phyloP scores from a whole-genome alignment of 2,329 filamentous ascomycete genomes.

The Cytospora mali region DNA sequence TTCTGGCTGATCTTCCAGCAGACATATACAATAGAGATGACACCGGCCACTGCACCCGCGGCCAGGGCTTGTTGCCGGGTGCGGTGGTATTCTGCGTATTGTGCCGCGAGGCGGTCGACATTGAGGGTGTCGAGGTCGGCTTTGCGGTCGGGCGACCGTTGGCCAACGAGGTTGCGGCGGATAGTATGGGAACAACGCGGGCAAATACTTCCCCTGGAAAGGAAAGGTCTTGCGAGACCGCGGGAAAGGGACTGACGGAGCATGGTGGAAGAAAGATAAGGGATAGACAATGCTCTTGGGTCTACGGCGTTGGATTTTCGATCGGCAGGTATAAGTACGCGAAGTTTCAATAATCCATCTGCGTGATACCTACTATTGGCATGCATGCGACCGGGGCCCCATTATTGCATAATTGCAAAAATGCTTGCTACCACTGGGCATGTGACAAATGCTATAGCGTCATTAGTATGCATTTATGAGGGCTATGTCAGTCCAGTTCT shows the following conservation, averaged over 20 bases:
- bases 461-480: neutral
- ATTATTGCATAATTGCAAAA: neutral
- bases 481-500: too few relatives aligned
- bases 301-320: neutral
- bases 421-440: too few relatives aligned
- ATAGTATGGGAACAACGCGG: conserved; percentile 21
- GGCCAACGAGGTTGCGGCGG: conserved; percentile 41
- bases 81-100: conserved; percentile 53
- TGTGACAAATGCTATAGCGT: neutral
- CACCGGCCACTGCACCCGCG: conserved; percentile 52
- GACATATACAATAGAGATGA: conserved; percentile 54
- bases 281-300: neutral
- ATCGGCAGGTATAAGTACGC: too few relatives aligned
- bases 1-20: conserved; percentile 54
- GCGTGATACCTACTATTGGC: neutral
- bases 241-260: conserved; percentile 35
- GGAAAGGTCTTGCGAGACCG: conserved; percentile 30
- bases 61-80: conserved; percentile 55
- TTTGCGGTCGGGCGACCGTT: conserved; percentile 30
- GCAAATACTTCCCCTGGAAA: conserved; percentile 9
- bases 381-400: too few relatives aligned
- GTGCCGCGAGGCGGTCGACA: conserved; percentile 49
- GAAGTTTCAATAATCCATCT: neutral
- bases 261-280: conserved; percentile 32
- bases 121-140: conserved; percentile 53